Percentiles rank a stretch among this genome's conserved stretches.
These are phyloP conservation scores for Neurospora tetraspora DNA, from an alignment of 495 filamentous ascomycete genomes.

Conservation along the genomic window DNA sequence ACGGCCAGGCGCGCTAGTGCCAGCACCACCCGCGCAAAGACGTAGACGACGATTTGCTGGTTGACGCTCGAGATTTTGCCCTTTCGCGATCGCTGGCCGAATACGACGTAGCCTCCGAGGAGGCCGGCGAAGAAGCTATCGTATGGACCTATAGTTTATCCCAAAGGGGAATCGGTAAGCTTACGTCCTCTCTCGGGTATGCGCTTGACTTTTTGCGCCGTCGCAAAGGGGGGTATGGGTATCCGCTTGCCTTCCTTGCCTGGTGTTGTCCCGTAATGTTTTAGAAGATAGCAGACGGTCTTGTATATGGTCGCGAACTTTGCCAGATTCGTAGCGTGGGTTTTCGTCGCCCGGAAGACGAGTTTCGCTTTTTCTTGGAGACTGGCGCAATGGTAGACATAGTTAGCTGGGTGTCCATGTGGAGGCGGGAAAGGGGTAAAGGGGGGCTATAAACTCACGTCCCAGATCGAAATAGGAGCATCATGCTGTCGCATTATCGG, in stretches of 20 bases:
- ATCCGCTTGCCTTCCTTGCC: constrained; percentile 40
- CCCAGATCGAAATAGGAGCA: constrained; percentile 86
- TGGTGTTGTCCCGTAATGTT: constrained; percentile 48
- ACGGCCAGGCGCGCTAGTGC: constrained; percentile 74
- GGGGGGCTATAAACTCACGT: constrained; percentile 40
- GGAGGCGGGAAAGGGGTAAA: not conserved
- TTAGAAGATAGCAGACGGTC: constrained; percentile 58
- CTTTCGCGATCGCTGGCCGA: constrained; percentile 53
- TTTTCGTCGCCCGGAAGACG: constrained; percentile 75
- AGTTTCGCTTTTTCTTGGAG: constrained; percentile 68
- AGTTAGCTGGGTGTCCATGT: not conserved
- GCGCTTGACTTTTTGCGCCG: not conserved
- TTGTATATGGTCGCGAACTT: constrained; percentile 90
- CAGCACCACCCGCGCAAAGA: constrained; percentile 85
- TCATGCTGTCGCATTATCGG: constrained; percentile 52
- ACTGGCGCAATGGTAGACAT: constrained; percentile 23
- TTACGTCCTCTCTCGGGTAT: not conserved
- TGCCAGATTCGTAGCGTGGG: constrained; percentile 85
- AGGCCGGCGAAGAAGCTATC: constrained; percentile 87
- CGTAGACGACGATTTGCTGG: constrained; percentile 97
- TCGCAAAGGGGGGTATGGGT: not conserved
- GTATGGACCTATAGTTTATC: constrained; percentile 42
- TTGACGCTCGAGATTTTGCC: constrained; percentile 71
- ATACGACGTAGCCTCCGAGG: constrained; percentile 84
- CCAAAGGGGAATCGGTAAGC: not conserved